phyloP scores from a whole-genome alignment of 1,284 basidiomycete genomes.

The Rhodotorula mucilaginosa region DNA sequence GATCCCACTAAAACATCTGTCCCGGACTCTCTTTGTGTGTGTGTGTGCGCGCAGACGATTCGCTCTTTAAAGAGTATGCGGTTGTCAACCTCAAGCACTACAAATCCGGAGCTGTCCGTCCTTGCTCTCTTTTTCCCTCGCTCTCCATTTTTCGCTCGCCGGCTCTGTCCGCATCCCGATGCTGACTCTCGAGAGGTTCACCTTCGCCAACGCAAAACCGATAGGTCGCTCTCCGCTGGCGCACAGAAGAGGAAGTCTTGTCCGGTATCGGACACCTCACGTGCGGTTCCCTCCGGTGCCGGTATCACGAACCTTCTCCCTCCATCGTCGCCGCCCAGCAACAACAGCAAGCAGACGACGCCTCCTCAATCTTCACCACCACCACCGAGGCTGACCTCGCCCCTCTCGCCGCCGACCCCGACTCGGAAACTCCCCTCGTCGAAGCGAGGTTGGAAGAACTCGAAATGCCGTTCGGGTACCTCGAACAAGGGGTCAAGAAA shows the following conservation, averaged over 20 bases:
- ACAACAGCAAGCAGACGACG: constrained; percentile 47
- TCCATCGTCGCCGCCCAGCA: constrained; percentile 10
- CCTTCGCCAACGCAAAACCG: neutral
- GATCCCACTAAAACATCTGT: neutral
- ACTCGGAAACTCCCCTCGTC: constrained; percentile 39
- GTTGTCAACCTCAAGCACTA: constrained; percentile 93
- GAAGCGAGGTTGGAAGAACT: constrained; percentile 49
- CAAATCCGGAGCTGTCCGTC: constrained; percentile 75
- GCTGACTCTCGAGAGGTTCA: too few species aligned
- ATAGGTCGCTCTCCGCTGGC: constrained; percentile 83
- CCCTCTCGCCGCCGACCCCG: constrained; percentile 25
- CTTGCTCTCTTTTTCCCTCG: neutral
- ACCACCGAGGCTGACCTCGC: too few species aligned
- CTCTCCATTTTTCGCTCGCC: neutral
- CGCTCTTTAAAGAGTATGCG: constrained; percentile 63
- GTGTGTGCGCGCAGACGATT: neutral
- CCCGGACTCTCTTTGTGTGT: neutral
- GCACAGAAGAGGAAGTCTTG: constrained; percentile 82
- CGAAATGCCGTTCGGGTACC: constrained; percentile 83
- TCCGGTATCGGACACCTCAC: constrained; percentile 67
- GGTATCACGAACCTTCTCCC: constrained; percentile 56
- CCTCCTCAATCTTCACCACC: constrained; percentile 55
- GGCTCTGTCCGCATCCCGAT: neutral
- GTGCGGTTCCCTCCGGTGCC: constrained; percentile 81
- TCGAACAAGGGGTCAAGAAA: constrained; percentile 70